Conservation (phyloP, 2,329 filamentous ascomycete species). For the Colletotrichum eremochloae region DNA sequence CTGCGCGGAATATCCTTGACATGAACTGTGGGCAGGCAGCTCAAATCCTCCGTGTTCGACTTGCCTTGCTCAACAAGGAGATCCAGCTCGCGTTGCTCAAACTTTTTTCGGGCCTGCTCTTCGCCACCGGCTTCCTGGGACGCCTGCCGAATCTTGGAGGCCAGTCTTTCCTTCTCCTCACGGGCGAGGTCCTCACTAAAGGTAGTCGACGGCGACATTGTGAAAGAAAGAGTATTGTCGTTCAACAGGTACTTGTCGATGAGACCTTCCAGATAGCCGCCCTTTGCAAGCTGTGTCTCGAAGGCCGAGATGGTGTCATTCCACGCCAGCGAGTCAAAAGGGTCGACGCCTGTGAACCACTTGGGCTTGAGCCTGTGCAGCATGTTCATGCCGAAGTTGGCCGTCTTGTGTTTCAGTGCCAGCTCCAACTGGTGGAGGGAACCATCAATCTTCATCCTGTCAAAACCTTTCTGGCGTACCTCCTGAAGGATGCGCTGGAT, state of each 20-base stretch:
- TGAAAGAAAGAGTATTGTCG: constrained; percentile 89
- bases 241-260: constrained; percentile 92
- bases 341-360: constrained; percentile 97
- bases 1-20: constrained; percentile 89
- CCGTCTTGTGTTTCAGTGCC: constrained; percentile 95
- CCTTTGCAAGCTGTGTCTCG: constrained; percentile 79
- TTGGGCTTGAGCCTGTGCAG: constrained; percentile 89
- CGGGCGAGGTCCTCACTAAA: constrained; percentile 80
- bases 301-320: constrained; percentile 89
- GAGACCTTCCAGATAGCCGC: constrained; percentile 84
- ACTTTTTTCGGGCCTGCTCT: constrained; percentile 76
- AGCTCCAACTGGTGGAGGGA: constrained; percentile 94
- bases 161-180: constrained; percentile 83
- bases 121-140: constrained; percentile 77
- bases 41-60: constrained; percentile 85
- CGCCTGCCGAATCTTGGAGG: constrained; percentile 78
- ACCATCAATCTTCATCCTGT: constrained; percentile 90
- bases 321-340: constrained; percentile 92
- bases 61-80: constrained; percentile 87
- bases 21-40: constrained; percentile 88
- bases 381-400: constrained; percentile 92
- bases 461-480: constrained; percentile 82
- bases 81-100: constrained; percentile 83
- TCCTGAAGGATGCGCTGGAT: constrained; percentile 80
- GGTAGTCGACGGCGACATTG: constrained; percentile 86